These are phyloP conservation scores for Pythium aristosporum DNA, from an alignment of 352 stramenopile genomes.

Conservation along the genomic window DNA sequence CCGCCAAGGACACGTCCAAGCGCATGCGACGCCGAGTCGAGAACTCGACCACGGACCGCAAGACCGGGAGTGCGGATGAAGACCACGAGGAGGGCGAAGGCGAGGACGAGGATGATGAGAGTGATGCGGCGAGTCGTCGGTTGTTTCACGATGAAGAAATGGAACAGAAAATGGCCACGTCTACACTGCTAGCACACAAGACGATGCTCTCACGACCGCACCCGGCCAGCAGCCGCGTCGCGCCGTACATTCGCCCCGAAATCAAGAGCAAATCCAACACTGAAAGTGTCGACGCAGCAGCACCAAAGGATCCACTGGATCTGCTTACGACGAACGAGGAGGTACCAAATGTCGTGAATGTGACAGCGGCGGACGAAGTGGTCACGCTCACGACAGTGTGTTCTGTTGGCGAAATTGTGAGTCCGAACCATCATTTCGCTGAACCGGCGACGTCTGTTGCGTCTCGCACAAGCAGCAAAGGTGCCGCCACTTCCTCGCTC, in stretches of 20 bases:
- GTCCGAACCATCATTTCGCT: background rate
- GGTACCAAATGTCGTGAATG: background rate
- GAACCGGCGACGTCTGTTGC: background rate
- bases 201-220: slow-evolving; percentile 13
- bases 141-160: slow-evolving; percentile 22
- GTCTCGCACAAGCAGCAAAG: background rate
- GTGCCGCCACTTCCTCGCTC: background rate
- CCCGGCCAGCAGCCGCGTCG: slow-evolving; percentile 5
- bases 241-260: slow-evolving; percentile 1
- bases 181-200: slow-evolving; percentile 21
- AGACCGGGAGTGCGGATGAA: slow-evolving; percentile 28
- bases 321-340: background rate
- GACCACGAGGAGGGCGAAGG: background rate
- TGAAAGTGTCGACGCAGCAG: background rate
- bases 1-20: slow-evolving; percentile 42
- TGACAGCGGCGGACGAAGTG: slow-evolving; percentile 1
- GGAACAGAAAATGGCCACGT: slow-evolving; percentile 18
- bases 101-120: background rate
- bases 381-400: slow-evolving; percentile 2
- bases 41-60: slow-evolving; percentile 2
- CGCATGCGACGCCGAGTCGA: slow-evolving; percentile 40
- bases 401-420: slow-evolving; percentile 10
- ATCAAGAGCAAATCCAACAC: background rate
- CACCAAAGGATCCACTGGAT: background rate
- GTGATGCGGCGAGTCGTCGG: background rate